Base-by-base conservation (phyloP, 768 basidiomycete genomes). In the Lepiota venenata region DNA sequence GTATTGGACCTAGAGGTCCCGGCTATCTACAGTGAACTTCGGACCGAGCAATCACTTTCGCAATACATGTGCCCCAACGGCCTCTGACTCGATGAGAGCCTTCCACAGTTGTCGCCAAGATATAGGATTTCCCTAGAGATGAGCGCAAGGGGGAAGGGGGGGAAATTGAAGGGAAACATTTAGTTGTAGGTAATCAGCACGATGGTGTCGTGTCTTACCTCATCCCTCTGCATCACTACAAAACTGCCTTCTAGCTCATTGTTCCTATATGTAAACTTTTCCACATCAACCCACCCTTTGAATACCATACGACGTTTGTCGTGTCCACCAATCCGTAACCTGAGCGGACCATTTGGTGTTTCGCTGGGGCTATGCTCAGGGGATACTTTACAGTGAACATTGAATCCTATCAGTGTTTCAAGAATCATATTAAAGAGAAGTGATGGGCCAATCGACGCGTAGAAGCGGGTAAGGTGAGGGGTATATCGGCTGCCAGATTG, bases 381-480 rank as follows among this genome's bases (percentile, higher is more conserved):
- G 0, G 61, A 61, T 8, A 52, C 50, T 61, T 81, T 84, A 64
- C 74, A 74, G 61, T 80, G 79, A 18, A 84, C 80, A 7, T 72
- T 73, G 1, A 81, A 61, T 0, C 49, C 59, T 36, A 75, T 71
- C 10, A 91, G 71, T 29, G 76, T 77, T 47, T 81, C 78, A 50
- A 80, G 73, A 47, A 92, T 68, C 51, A 85, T 73, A 3, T 69
- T 61, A 38, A 84, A 63, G 40, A 91, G 71, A 3, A 78, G 68
- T 0, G 70, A 67, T 0, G 88, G 87, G 0, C 74, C 72, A 2
- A 85, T 64, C 0, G 76, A 66, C 0, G 86, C 79, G 66, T 91
- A 93, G 75, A 94, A 93, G 0, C 91, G 85, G 0, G 92, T 93
- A 15, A 92, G 77, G 55, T 85, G 79, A 0, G 90, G 87, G 1